Evolutionary conservation across 768 basidiomycete genomes (phyloP), one percentile per base, ranked within the genome.

Genomic region (Termitomyces sp.): DNA sequence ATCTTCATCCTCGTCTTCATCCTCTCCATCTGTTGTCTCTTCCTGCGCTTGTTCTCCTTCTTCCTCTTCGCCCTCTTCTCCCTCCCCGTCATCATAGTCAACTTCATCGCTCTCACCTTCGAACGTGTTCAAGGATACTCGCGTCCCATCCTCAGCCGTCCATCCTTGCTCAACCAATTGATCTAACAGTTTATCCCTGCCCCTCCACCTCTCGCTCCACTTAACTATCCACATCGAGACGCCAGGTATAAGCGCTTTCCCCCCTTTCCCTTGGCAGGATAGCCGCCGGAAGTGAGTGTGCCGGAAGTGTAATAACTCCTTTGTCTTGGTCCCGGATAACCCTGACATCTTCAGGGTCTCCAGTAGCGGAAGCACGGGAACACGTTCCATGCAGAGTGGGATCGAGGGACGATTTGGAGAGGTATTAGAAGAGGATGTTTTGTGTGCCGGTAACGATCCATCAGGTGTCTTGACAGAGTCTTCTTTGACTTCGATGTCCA

Each of bases 181-280:
- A 60, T 79, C 77, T 9, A 81, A 61, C 14, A 72, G 70, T 13
- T 36, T 20, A 57, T 81, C 81, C 30, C 57, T 62, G 12, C 74
- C 72, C 23, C 67, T 72, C 63, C 67, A 60, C 41, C 65, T 66
- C 60, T 70, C 72, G 55, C 63, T 71, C 76, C 72, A 76, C 52
- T 68, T 66, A 10, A 75, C 68, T 32, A 72, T 62, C 72, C 74
- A 76, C 26, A 38, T 49, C 23, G 63, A 61, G 7, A 62, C 55
- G 4, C 49, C 56, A 38, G 52, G 38, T 8, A 40, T 44, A n/a
- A 54, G 49, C 44, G 14, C 6, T 56, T n/a, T 43, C 56, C 7
- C 13, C n/a, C 26, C 44, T 23, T 18, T 51, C 32, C 38, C 33
- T 12, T 43, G 51, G 55, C 35, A 32, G 8, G 26, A 53, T 20